Percentiles rank a stretch among this genome's conserved stretches.
Evolutionary conservation across 176 grass and related monocot species (phyloP).

Genomic region (Tuctoria greenei): DNA sequence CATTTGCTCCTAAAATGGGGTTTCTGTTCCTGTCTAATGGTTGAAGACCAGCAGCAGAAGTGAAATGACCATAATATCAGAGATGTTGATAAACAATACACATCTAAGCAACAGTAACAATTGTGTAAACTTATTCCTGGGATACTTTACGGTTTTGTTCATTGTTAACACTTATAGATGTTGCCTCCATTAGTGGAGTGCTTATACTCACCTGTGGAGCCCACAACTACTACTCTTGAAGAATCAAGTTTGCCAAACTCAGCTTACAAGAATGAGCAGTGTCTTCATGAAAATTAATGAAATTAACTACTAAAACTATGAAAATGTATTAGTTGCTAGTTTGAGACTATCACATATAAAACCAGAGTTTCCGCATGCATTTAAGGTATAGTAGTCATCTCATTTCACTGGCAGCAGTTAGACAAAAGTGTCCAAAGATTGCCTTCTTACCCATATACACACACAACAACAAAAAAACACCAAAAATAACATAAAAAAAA

Average conservation of each 20-base stretch:
- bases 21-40: no score
- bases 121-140: no score
- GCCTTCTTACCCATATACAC: conserved; percentile 82
- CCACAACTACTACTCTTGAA: not conserved
- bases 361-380: conserved; percentile 74
- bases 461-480: conserved; percentile 78
- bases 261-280: conserved; percentile 2
- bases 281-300: conserved; percentile 37
- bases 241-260: conserved; percentile 19
- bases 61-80: no score
- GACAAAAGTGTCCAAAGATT: conserved; percentile 74
- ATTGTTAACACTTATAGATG: no score
- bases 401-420: conserved; percentile 79
- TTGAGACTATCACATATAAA: conserved; percentile 67
- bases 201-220: no score
- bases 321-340: conserved; percentile 49
- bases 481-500: conserved; percentile 64
- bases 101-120: no score
- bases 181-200: no score
- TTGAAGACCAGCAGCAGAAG: no score
- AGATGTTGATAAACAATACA: no score
- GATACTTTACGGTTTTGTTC: no score
- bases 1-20: no score
- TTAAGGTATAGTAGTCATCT: conserved; percentile 73
- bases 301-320: conserved; percentile 14